Percentiles rank a stretch among this genome's conserved stretches.
Conservation (phyloP, 495 filamentous ascomycete species). For the Trichoderma gamsii region DNA sequence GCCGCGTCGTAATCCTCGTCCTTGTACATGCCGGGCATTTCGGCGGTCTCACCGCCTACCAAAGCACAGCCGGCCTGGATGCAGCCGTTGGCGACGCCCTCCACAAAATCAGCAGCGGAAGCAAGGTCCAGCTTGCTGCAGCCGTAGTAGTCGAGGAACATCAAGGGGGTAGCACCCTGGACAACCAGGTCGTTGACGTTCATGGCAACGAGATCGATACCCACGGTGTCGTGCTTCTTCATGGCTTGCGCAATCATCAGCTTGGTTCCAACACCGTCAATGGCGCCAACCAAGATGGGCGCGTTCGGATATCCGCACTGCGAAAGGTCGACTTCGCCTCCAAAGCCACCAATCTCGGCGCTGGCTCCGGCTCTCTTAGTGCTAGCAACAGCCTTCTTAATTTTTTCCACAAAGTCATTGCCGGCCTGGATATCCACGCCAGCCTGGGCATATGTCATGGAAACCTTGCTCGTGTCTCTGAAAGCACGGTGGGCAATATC, state of each 20-base stretch:
- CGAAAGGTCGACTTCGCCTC: constrained; percentile 77
- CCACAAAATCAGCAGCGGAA: constrained; percentile 72
- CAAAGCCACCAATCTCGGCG: constrained; percentile 91
- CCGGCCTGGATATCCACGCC: constrained; percentile 91
- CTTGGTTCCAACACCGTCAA: constrained; percentile 96
- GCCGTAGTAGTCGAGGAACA: constrained; percentile 95
- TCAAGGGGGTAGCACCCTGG: constrained; percentile 86
- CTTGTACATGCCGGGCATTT: constrained; percentile 91
- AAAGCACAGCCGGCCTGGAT: constrained; percentile 76
- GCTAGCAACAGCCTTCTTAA: constrained; percentile 74
- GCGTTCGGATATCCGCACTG: constrained; percentile 67
- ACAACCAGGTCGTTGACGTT: constrained; percentile 97
- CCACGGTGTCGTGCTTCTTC: constrained; percentile 84
- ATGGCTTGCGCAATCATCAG: constrained; percentile 87
- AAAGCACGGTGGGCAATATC: constrained; percentile 80
- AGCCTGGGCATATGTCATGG: constrained; percentile 85
- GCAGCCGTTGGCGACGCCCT: constrained; percentile 82
- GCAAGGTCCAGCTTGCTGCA: constrained; percentile 75
- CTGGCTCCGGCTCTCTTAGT: constrained; percentile 80
- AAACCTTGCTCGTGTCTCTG: constrained; percentile 39
- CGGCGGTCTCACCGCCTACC: constrained; percentile 91
- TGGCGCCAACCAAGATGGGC: constrained; percentile 79
- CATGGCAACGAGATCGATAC: constrained; percentile 96
- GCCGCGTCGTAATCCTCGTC: constrained; percentile 83
- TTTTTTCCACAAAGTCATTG: constrained; percentile 81